phyloP scores from a whole-genome alignment of 768 basidiomycete species.

The Boletus barrowsii region DNA sequence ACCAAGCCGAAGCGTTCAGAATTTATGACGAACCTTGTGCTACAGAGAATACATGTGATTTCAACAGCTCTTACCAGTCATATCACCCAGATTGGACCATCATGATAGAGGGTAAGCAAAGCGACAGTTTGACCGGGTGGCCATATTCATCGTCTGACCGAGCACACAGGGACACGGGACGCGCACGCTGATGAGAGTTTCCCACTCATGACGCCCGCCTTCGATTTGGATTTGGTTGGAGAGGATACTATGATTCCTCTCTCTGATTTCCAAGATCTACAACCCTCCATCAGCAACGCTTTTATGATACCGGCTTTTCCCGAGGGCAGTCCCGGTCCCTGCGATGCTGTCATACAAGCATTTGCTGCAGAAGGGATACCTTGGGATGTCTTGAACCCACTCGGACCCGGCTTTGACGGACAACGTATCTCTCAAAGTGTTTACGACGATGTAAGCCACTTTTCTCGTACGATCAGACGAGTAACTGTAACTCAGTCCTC shows the following conservation, averaged over 20 bases:
- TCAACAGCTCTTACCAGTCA: neutral
- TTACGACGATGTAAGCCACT: slow-evolving; percentile 2
- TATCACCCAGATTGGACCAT: neutral
- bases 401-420: neutral
- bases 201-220: too few species aligned
- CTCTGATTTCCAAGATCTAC: neutral
- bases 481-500: neutral
- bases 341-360: neutral
- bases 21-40: neutral
- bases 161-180: neutral
- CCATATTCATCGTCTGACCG: neutral
- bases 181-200: neutral
- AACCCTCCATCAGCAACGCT: neutral
- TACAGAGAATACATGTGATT: neutral
- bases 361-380: neutral
- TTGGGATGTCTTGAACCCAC: neutral
- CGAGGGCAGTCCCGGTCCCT: neutral
- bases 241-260: neutral
- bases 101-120: slow-evolving; percentile 3
- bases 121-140: neutral
- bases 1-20: neutral
- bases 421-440: neutral
- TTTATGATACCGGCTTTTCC: neutral
- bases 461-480: neutral
- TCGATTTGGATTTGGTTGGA: neutral